phyloP scores from a whole-genome alignment of 2,329 filamentous ascomycete species.

The Epichloe sp. region DNA sequence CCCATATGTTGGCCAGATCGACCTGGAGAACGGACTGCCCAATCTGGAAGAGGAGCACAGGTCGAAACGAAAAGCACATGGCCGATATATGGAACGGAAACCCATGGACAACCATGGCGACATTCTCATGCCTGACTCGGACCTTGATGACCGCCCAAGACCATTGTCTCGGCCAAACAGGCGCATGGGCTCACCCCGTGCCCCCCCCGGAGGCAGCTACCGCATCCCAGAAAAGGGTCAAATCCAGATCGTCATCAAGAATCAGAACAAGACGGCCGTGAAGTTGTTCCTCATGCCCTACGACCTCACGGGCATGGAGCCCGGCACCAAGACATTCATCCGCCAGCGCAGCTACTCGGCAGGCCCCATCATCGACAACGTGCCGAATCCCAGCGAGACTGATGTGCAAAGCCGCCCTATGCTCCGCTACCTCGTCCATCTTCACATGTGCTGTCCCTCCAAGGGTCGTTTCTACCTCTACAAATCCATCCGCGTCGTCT shows the following conservation, averaged over 20 bases:
- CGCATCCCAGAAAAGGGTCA: constrained; percentile 90
- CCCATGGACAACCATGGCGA: constrained; percentile 15
- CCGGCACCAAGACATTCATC: constrained; percentile 90
- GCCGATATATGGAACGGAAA: constrained; percentile 26
- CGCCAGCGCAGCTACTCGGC: constrained; percentile 87
- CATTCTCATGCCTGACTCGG: constrained; percentile 8
- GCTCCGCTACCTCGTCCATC: constrained; percentile 77
- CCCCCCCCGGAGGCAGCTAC: constrained; percentile 82
- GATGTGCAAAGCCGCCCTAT: constrained; percentile 46
- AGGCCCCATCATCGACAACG: constrained; percentile 66
- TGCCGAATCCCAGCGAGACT: constrained; percentile 19
- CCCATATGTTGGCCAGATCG: constrained; percentile 87
- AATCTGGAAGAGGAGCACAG: constrained; percentile 35
- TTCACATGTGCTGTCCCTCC: constrained; percentile 82
- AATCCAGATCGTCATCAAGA: constrained; percentile 93
- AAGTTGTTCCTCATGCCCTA: constrained; percentile 93
- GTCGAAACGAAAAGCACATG: constrained; percentile 35
- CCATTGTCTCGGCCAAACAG: constrained; percentile 32
- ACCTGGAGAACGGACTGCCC: constrained; percentile 68
- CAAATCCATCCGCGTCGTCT: constrained; percentile 85
- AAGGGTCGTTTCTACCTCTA: constrained; percentile 81
- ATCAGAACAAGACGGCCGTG: constrained; percentile 94
- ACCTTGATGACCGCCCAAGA: constrained; percentile 19
- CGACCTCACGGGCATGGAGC: constrained; percentile 81
- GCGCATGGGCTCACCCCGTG: constrained; percentile 35